phyloP scores from a whole-genome alignment of 805 yeast species.

The Wickerhamiella galacta region DNA sequence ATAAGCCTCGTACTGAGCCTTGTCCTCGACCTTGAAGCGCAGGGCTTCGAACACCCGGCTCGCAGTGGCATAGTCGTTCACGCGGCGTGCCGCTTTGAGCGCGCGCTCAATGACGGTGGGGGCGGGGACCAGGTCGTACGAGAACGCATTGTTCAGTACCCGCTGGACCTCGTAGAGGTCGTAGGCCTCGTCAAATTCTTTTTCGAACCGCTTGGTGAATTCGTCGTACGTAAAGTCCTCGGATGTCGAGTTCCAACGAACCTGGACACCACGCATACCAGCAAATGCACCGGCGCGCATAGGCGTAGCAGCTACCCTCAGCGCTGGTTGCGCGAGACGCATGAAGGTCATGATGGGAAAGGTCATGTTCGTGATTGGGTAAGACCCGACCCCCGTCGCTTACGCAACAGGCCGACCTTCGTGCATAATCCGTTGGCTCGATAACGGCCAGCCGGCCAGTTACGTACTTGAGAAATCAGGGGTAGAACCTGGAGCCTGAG shows the following conservation, averaged over 20 bases:
- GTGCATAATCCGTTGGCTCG: too few species aligned
- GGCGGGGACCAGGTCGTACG: conserved; percentile 96
- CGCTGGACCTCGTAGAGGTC: conserved; percentile 80
- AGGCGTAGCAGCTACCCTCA: not conserved
- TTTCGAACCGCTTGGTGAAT: conserved; percentile 46
- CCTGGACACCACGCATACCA: not conserved
- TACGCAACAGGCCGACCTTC: too few species aligned
- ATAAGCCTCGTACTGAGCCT: conserved; percentile 88
- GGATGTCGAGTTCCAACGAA: conserved; percentile 10
- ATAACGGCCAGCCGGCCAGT: too few species aligned
- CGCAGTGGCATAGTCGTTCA: conserved; percentile 96
- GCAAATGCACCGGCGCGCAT: not conserved
- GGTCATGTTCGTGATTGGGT: too few species aligned
- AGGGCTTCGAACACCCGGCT: conserved; percentile 93
- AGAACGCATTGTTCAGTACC: conserved; percentile 92
- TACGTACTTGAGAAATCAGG: too few species aligned
- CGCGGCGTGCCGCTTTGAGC: conserved; percentile 94
- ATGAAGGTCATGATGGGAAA: too few species aligned
- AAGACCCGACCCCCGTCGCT: too few species aligned
- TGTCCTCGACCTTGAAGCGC: conserved; percentile 88
- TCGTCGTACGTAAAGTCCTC: conserved; percentile 15
- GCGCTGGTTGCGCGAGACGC: not conserved
- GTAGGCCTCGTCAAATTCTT: conserved; percentile 89
- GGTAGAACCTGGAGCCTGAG: too few species aligned
- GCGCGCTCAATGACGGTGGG: conserved; percentile 94